Conservation (phyloP, 192 early-diverging fungal genomes). For the Coemansia sp. region DNA sequence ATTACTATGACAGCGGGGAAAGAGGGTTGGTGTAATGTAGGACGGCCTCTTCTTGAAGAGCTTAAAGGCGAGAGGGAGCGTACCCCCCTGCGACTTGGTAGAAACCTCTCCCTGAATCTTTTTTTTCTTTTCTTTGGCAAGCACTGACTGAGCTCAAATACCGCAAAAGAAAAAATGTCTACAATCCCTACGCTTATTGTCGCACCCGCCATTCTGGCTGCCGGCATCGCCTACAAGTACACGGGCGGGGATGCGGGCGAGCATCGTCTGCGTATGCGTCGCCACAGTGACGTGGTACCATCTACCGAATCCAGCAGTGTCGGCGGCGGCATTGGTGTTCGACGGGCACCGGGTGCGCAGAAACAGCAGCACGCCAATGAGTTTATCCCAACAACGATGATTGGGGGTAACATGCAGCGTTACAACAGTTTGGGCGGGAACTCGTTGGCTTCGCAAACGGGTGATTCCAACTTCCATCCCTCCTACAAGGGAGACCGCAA, state of each 20-base stretch:
- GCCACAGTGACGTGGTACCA: too few relatives aligned
- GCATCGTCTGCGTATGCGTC: too few relatives aligned
- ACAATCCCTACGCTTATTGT: constrained; percentile 35
- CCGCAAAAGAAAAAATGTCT: constrained; percentile 11
- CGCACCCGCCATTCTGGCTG: constrained; percentile 28
- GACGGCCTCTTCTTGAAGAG: too few relatives aligned
- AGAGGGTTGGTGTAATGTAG: too few relatives aligned
- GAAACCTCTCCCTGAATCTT: background rate
- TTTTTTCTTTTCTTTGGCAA: background rate
- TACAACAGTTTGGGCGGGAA: background rate
- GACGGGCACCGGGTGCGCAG: too few relatives aligned
- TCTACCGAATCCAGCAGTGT: too few relatives aligned
- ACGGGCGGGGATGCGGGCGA: background rate
- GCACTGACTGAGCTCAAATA: background rate
- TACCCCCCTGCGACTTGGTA: too few relatives aligned
- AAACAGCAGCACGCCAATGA: constrained; percentile 9
- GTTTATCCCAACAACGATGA: constrained; percentile 31
- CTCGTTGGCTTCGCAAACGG: background rate
- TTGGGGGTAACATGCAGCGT: background rate
- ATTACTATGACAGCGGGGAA: too few relatives aligned
- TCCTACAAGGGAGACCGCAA: background rate
- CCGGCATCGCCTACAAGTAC: constrained; percentile 31
- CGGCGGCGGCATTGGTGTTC: too few relatives aligned
- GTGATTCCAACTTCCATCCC: background rate
- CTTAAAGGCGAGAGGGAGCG: too few relatives aligned